Base-by-base conservation (phyloP, 2,329 filamentous ascomycete genomes). In the Phymatotrichopsis omnivora region DNA sequence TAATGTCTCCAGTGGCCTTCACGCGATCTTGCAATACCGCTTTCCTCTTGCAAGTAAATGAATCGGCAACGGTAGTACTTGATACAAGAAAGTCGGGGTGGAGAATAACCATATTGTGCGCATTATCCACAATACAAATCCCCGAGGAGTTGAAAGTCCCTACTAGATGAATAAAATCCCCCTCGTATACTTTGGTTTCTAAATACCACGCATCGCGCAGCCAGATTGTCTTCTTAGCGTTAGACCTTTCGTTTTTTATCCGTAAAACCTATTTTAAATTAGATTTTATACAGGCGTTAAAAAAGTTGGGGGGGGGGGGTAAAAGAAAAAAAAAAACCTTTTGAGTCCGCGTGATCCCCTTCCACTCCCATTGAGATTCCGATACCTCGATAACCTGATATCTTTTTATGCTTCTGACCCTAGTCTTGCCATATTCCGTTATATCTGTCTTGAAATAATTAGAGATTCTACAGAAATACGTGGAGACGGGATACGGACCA, bases 81-180 rank as follows among this genome's bases (percentile, higher is more conserved):
- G 91, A 96, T 42, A 98, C 82, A 25, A 98, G 74, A 64, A 96
- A 87, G 60, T 98, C 91, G 0, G 91, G 91, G 60, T 98, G 87
- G 11, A 98, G 67, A 46, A 98, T 86, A 39, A 98, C 68, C 63
- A 96, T 82, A 57, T 87, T 85, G 38, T 80, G 72, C 2, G 74
- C 70, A 61, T 96, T 85, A 60, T 93, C 82, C 52, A 96, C 73
- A 35, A 93, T 67, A 61, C 87, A 93, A 61, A 80, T 76, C 2
- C 84, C 83, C 12, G 67, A 71, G 1, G 65, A 56, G 47, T 80
- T 73, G 57, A 93, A 94, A 3, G 75, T 66, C 23, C 87, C 87
- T 53, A 93, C 85, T 47, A 98, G 70, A 61, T 98, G 87, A 30
- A 96, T 79, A 60, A 82, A 89, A 1, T 82, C 78, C 24, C 82